These are phyloP conservation scores for Tricholoma sp. DNA, from an alignment of 768 basidiomycete species.

Conservation along the genomic window DNA sequence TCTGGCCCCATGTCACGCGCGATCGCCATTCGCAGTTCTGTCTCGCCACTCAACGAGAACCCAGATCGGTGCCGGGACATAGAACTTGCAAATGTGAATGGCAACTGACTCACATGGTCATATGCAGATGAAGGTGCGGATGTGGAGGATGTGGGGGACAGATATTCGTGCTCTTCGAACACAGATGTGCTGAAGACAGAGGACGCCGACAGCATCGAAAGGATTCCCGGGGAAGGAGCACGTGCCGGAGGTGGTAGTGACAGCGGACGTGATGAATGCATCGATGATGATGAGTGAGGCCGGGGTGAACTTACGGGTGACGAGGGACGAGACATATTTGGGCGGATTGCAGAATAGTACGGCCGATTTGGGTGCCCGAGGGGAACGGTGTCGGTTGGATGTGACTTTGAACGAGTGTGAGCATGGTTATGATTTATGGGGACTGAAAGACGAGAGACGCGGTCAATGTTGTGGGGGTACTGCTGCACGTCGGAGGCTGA, in stretches of 20 bases:
- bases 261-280: conserved; percentile 2
- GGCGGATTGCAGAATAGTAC: conserved; percentile 50
- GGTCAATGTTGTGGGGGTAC: neutral
- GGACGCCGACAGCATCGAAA: conserved; percentile 13
- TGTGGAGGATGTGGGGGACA: conserved; percentile 5
- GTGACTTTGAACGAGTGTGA: conserved; percentile 19
- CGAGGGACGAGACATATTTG: conserved; percentile 13
- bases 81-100: conserved; percentile 24
- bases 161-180: conserved; percentile 1
- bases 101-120: neutral
- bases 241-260: conserved; percentile 11
- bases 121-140: conserved; percentile 21
- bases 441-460: neutral
- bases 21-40: conserved; percentile 52
- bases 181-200: conserved; percentile 5
- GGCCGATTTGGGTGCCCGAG: conserved; percentile 50
- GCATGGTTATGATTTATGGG: conserved; percentile 6
- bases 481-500: conserved; percentile 17
- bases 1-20: conserved; percentile 26
- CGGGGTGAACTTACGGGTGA: conserved; percentile 3
- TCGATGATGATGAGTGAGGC: neutral
- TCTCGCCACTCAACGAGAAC: conserved; percentile 57
- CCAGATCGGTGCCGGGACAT: conserved; percentile 24
- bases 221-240: conserved; percentile 12
- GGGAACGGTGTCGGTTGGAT: conserved; percentile 25